Evolutionary conservation across 73 alveolate species (phyloP), one percentile per base, ranked within the genome.

Genomic region (Symbiodinium natans): DNA sequence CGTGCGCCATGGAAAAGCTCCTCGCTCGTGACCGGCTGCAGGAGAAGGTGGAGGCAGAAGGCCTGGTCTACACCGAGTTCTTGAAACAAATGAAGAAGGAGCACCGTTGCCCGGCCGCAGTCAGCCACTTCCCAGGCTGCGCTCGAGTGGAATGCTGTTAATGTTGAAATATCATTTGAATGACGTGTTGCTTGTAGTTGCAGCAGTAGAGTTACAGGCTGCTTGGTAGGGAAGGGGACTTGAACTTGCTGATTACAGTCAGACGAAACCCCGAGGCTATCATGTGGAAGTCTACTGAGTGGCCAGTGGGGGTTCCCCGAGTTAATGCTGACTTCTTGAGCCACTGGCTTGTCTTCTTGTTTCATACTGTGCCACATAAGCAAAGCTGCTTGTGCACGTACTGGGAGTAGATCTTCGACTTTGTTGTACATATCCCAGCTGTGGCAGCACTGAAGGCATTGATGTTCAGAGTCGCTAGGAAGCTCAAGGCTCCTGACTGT

Each of bases 21-120:
- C 36, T 27, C 11, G 38, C 82, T 2, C 31, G 31, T 29, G 63
- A 48, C 8, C 36, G 29, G 86, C 31, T 25, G 54, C 73, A 88
- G 95, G 95, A 59, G 95, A 83, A 83, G 27, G 95, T 88, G 71
- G 98, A 92, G 98, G 89, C 87, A 0, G 89, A 92, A 23, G 98
- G 98, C 98, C 40, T 92, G 98, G 98, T 68, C 56, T 92, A 42
- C 33, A n/a, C 87, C 33, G 98, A 92, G 90, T 92, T 92, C 80
- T 42, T 74, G 90, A 92, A 92, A 80, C 41, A 71, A 41, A 92
- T 92, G 98, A 92, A 92, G 92, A 92, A 92, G 92, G 92, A 92
- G 34, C 42, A 92, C 48, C 98, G 98, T 54, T 36, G 54, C 97
- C 38, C 52, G 75, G 36, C 93, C 7, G 29, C 77, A 21, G 77